Evolutionary conservation across 768 basidiomycete species (phyloP), one percentile per base, ranked within the genome.

Genomic region (Russula dissimulans): DNA sequence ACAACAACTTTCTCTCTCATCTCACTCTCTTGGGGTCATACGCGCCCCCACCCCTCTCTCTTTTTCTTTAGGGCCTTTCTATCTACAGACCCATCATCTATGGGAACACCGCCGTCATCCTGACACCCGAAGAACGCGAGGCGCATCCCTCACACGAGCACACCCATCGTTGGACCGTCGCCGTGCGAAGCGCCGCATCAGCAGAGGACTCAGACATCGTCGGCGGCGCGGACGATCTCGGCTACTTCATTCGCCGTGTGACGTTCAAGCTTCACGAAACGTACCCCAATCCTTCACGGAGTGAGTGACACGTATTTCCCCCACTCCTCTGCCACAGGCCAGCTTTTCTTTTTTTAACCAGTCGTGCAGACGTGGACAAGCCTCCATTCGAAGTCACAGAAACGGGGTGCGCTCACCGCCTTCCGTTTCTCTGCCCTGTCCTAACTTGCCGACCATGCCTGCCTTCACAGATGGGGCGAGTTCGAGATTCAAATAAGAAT

Each of bases 201-300:
- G 76, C 81, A 2, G 77, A 84, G 0, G 83, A 85, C 64, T 81
- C 85, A 49, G 86, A 91, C 49, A 77, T 82, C 48, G 90, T 95
- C 22, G 95, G 95, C 22, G 93, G 91, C 14, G 88, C 85, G 56
- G 94, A 97, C 71, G 93, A 97, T 68, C 70, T 95, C 39, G 81
- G 83, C 66, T 90, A 97, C 67, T 92, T 95, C 70, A 85, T 99
- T 70, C 97, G 95, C 71, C 84, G 93, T 57, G 95, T 98, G 53
- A 89, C 93, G 15, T 97, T 99, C 84, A 95, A 93, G 72, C 74
- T 99, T 54, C 95, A 99, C 73, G 97, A 99, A 66, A 97, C 95
- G 1, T 97, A 97, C 73, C 74, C 91, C 3, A 93, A 87, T 70
- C 92, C 94, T 3, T 85, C 85, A 41, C 78, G 97, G 76, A 89